Conservation (phyloP, 1,284 basidiomycete genomes). For the Trichosporon faecale region DNA sequence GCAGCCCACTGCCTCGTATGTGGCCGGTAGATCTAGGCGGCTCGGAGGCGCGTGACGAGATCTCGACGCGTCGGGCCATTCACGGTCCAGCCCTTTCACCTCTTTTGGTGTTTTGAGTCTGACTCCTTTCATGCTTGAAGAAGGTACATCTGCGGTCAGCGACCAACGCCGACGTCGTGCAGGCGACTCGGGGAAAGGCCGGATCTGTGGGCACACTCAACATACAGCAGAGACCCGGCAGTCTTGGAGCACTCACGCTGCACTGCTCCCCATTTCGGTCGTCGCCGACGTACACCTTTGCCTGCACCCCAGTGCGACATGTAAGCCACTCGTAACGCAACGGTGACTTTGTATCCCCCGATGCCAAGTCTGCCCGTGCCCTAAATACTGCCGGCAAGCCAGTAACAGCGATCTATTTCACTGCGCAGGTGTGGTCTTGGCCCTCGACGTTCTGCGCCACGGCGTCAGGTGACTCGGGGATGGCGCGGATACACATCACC, state of each 20-base stretch:
- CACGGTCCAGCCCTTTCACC: not conserved
- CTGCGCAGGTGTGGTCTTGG: not conserved
- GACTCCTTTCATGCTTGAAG: not conserved
- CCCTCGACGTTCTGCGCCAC: not conserved
- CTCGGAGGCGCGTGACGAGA: not conserved
- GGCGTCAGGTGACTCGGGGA: not conserved
- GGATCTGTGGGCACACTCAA: too few species aligned
- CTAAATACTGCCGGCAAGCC: not conserved
- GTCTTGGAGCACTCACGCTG: too few species aligned
- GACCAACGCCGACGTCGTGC: too few species aligned
- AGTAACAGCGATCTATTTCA: not conserved
- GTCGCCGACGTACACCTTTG: not conserved
- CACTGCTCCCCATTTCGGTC: too few species aligned
- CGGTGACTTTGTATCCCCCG: not conserved
- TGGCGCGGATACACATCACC: not conserved
- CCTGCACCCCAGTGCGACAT: not conserved
- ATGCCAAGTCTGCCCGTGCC: not conserved
- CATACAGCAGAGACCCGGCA: too few species aligned
- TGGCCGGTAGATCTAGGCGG: not conserved
- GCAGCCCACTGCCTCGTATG: not conserved
- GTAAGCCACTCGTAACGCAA: too few species aligned
- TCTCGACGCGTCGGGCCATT: not conserved
- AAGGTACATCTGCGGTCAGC: too few species aligned
- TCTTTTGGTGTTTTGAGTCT: too few species aligned
- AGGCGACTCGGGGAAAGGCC: too few species aligned